Percentiles rank a stretch among this genome's conserved stretches.
phyloP scores from a whole-genome alignment of 2,329 filamentous ascomycete species.

The Aspergillus aculeatinus region DNA sequence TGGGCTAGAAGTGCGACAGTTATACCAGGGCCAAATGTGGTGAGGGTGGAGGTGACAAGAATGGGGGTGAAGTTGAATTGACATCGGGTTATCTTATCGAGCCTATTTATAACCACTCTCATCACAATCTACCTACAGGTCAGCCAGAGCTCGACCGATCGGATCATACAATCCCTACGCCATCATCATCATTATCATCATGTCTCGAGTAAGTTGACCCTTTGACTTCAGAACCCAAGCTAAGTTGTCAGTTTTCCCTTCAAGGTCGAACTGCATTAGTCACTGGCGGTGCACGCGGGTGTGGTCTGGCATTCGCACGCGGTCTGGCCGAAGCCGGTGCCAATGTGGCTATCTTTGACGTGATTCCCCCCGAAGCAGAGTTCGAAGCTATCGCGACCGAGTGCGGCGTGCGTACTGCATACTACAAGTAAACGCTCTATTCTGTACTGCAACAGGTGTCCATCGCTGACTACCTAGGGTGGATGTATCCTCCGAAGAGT shows the following conservation, averaged over 20 bases:
- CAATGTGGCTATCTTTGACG: slow-evolving; percentile 48
- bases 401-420: slow-evolving; percentile 43
- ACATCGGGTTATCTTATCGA: not conserved
- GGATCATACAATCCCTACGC: not conserved
- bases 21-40: not conserved
- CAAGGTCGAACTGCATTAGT: slow-evolving; percentile 49
- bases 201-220: slow-evolving; percentile 25
- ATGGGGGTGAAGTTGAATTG: not conserved
- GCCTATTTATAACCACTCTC: not conserved
- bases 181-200: slow-evolving; percentile 6
- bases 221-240: not conserved
- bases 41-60: not conserved
- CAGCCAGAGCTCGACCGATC: too few relatives aligned
- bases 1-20: not conserved
- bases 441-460: not conserved
- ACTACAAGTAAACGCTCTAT: slow-evolving; percentile 35
- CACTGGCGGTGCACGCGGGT: slow-evolving; percentile 49
- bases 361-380: slow-evolving; percentile 41
- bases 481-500: slow-evolving; percentile 40
- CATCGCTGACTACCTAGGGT: slow-evolving; percentile 26
- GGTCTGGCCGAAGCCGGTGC: slow-evolving; percentile 49
- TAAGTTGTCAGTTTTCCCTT: slow-evolving; percentile 47
- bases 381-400: slow-evolving; percentile 45
- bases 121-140: too few relatives aligned
- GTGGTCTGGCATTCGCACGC: slow-evolving; percentile 47